These are phyloP conservation scores for Pseudevernia furfuracea DNA, from an alignment of 495 filamentous ascomycete species.

Conservation along the genomic window DNA sequence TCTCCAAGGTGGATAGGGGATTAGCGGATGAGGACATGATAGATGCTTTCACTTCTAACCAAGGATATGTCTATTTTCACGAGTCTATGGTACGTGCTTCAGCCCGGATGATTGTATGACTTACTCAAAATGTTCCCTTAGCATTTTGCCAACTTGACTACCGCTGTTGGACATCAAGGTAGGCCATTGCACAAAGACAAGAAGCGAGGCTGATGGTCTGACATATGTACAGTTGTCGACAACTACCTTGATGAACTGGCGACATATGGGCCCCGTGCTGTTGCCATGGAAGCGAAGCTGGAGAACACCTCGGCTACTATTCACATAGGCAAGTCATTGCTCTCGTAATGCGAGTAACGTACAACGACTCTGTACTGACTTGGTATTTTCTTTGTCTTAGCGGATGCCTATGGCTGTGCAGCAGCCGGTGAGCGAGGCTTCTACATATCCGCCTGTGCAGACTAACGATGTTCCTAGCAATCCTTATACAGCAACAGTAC, in stretches of 20 bases:
- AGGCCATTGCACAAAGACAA: neutral
- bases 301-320: neutral
- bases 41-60: neutral
- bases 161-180: neutral
- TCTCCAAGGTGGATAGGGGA: neutral
- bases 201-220: neutral
- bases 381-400: neutral
- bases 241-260: neutral
- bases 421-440: slow-evolving; percentile 7
- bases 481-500: neutral
- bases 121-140: neutral
- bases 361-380: neutral
- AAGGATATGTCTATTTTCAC: neutral
- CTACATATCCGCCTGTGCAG: neutral
- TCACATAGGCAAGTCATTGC: neutral
- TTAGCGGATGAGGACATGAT: too few species aligned
- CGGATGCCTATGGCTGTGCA: slow-evolving; percentile 2
- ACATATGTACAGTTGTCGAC: neutral
- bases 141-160: slow-evolving; percentile 7
- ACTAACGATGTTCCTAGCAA: neutral
- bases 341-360: neutral
- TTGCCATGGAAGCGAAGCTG: neutral
- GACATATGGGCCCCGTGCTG: neutral
- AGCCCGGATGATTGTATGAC: too few species aligned
- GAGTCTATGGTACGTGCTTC: neutral